Evolutionary conservation across 768 basidiomycete species (phyloP), one percentile per base, ranked within the genome.

Genomic region (Pholiota microspora): DNA sequence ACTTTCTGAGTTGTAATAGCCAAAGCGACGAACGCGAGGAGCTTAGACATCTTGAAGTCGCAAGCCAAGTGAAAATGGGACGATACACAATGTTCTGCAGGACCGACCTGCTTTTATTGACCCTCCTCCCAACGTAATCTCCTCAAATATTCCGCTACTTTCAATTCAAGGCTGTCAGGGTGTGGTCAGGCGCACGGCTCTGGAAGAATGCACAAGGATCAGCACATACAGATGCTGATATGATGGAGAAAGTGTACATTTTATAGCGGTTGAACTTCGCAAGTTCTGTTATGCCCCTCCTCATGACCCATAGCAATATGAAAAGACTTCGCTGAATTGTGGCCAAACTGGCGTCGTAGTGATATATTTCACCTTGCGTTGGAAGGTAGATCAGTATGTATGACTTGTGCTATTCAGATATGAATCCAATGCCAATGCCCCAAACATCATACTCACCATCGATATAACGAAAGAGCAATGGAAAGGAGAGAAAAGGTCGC

Each of bases 11-110:
- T 51, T 28, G 60, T 45, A 24, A 67, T 49, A 21, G 63, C 67
- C 16, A 69, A 40, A 31, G 63, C 59, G 18, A 69, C 64, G 38
- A 68, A 45, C 23, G 63, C 55, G 25, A 67, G 53, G 29, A 69
- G 57, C 49, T 65, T 66, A 32, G 55, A 60, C 68, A 69, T 69
- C 21, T 35, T 38, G 25, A 25, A 4, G 29, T 31, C 29, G 29
- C 12, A 31, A 6, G 12, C 25, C 13, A 51, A 51, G 32, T 21
- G 25, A 60, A 32, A 31, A 24, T 18, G 12, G 12, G 36, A n/a
- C 36, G 36, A 10, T 4, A 7, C 7, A 18, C 21, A 18, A 18
- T 9, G 2, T 18, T 18, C n/a, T 38, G n/a, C n/a, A 15, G n/a
- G 2, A n/a, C 16, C 9, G n/a, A 7, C 4, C 21, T 15, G 10